Conservation (phyloP, 306 rosid species). For the Quercus wislizeni region DNA sequence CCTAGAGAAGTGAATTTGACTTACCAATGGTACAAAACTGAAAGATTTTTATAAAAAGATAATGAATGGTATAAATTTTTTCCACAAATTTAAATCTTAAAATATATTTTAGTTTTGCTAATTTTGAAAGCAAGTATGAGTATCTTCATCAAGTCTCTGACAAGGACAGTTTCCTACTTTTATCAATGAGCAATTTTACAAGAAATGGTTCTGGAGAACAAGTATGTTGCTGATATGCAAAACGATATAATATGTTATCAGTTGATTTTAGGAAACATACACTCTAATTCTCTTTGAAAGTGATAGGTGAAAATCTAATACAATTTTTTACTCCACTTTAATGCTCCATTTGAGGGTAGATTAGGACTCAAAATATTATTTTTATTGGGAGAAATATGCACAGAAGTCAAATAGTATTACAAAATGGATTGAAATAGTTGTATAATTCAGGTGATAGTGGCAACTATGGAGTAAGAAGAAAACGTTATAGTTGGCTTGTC, state of each 20-base stretch:
- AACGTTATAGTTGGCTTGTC: slow-evolving; percentile 15
- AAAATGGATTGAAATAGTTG: not conserved
- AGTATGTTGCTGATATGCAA: not conserved
- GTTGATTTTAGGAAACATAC: slow-evolving; percentile 4
- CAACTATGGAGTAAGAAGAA: not conserved
- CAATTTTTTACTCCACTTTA: too few relatives aligned
- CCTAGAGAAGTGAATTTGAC: not conserved
- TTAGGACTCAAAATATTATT: not conserved
- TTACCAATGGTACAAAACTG: not conserved
- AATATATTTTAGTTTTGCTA: not conserved
- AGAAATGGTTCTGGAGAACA: not conserved
- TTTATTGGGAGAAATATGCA: slow-evolving; percentile 4
- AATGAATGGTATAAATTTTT: not conserved
- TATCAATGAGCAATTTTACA: slow-evolving; percentile 1
- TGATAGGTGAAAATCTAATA: not conserved
- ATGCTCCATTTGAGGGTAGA: slow-evolving; percentile 13
- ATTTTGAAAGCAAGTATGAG: not conserved
- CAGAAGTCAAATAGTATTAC: slow-evolving; percentile 9
- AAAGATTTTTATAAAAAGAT: not conserved
- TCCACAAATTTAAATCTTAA: not conserved
- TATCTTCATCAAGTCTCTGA: not conserved
- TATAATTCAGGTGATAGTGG: slow-evolving; percentile 4
- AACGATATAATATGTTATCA: not conserved
- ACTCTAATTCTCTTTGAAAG: not conserved
- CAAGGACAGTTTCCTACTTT: slow-evolving; percentile 1